Percentiles rank a stretch among this genome's conserved stretches.
Conservation (phyloP, 306 rosid genomes). For the Vicia sativa region DNA sequence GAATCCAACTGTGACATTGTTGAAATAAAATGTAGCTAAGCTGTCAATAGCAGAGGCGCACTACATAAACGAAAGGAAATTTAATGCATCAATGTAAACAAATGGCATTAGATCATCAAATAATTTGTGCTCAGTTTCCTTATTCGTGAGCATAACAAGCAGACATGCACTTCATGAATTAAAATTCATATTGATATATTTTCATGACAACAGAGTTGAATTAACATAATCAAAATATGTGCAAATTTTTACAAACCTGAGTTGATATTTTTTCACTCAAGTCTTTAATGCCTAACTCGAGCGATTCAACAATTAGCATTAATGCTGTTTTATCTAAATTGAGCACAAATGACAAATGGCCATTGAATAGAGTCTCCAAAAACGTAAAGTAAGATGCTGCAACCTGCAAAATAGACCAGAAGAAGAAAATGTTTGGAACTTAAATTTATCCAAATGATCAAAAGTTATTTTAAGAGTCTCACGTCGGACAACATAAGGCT, state of each 20-base stretch:
- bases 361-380: slow-evolving; percentile 72
- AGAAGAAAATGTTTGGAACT: slow-evolving; percentile 12
- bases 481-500: too few relatives aligned
- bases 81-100: slow-evolving; percentile 11
- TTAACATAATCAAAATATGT: neutral
- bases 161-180: neutral
- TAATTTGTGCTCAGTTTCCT: slow-evolving; percentile 18
- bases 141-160: slow-evolving; percentile 17
- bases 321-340: slow-evolving; percentile 69
- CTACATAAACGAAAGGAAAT: slow-evolving; percentile 47
- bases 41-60: slow-evolving; percentile 82
- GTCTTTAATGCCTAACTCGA: slow-evolving; percentile 91
- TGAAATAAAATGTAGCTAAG: slow-evolving; percentile 82
- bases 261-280: slow-evolving; percentile 75
- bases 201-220: slow-evolving; percentile 4
- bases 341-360: slow-evolving; percentile 67
- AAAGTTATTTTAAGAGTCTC: too few relatives aligned
- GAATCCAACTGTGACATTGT: slow-evolving; percentile 64
- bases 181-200: neutral
- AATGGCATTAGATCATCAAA: slow-evolving; percentile 16
- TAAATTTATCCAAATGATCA: slow-evolving; percentile 2
- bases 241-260: slow-evolving; percentile 56
- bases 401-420: slow-evolving; percentile 57
- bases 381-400: slow-evolving; percentile 78
- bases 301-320: slow-evolving; percentile 72